phyloP scores from a whole-genome alignment of 2,329 filamentous ascomycete species.

The Fusarium musae region DNA sequence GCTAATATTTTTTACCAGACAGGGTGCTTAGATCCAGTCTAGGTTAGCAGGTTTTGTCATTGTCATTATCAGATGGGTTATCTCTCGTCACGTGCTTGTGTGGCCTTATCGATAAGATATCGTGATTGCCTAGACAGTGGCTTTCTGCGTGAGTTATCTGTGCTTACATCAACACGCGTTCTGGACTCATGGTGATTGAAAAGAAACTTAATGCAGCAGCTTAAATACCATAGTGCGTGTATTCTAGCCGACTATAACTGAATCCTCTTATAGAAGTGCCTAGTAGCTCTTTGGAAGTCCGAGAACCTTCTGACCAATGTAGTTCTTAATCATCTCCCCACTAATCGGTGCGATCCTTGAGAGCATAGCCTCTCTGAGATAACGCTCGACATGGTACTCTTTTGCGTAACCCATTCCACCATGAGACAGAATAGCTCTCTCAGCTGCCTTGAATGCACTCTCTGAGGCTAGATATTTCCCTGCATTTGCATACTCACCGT shows the following conservation, averaged over 20 bases:
- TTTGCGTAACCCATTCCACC: not conserved
- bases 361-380: not conserved
- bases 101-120: too few species aligned
- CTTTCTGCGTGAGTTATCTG: too few species aligned
- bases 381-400: not conserved
- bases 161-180: too few species aligned
- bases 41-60: too few species aligned
- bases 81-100: fast-evolving
- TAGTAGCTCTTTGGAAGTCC: not conserved
- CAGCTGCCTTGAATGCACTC: not conserved
- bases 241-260: fast-evolving
- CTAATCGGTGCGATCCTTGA: not conserved
- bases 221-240: too few species aligned
- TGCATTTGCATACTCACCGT: not conserved
- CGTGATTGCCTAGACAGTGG: too few species aligned
- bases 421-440: not conserved
- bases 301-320: not conserved
- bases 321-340: not conserved
- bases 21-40: too few species aligned
- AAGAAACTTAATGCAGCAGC: too few species aligned
- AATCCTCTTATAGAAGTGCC: too few species aligned
- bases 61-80: too few species aligned
- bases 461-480: not conserved
- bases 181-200: too few species aligned
- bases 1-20: too few species aligned